phyloP scores from a whole-genome alignment of 768 basidiomycete genomes.

The Leccinum boreale region DNA sequence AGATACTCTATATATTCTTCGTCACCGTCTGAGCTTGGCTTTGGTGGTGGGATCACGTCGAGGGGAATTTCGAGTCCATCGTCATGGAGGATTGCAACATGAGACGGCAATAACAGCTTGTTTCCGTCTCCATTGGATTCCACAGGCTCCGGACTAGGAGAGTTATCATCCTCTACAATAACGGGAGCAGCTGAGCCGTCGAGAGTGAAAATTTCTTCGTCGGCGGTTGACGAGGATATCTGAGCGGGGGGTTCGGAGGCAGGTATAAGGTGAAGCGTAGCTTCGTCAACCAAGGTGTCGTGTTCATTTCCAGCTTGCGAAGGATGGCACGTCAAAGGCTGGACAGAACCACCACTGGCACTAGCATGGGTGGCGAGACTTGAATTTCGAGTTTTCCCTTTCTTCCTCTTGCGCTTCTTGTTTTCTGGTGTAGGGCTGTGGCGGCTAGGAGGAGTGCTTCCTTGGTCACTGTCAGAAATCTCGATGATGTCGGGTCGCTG shows the following conservation, averaged over 20 bases:
- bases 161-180: constrained; percentile 17
- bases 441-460: background rate
- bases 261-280: constrained; percentile 35
- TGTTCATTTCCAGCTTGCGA: constrained; percentile 7
- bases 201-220: constrained; percentile 43
- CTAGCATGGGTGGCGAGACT: constrained; percentile 11
- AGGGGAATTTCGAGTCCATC: constrained; percentile 34
- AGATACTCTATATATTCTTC: constrained; percentile 76
- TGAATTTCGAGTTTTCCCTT: constrained; percentile 19
- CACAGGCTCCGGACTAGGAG: constrained; percentile 6
- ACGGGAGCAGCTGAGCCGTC: constrained; percentile 44
- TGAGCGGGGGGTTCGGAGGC: constrained; percentile 33
- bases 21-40: constrained; percentile 48
- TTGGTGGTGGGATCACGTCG: constrained; percentile 43
- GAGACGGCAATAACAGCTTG: constrained; percentile 58
- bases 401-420: constrained; percentile 28
- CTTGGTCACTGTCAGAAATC: constrained; percentile 26
- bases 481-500: constrained; percentile 28
- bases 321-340: constrained; percentile 20
- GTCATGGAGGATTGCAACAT: constrained; percentile 54
- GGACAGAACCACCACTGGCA: constrained; percentile 15
- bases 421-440: constrained; percentile 11
- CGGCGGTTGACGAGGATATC: constrained; percentile 14
- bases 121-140: constrained; percentile 17
- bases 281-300: constrained; percentile 1